phyloP scores from a whole-genome alignment of 2,329 filamentous ascomycete genomes.

The Dactylellina haptotyla region DNA sequence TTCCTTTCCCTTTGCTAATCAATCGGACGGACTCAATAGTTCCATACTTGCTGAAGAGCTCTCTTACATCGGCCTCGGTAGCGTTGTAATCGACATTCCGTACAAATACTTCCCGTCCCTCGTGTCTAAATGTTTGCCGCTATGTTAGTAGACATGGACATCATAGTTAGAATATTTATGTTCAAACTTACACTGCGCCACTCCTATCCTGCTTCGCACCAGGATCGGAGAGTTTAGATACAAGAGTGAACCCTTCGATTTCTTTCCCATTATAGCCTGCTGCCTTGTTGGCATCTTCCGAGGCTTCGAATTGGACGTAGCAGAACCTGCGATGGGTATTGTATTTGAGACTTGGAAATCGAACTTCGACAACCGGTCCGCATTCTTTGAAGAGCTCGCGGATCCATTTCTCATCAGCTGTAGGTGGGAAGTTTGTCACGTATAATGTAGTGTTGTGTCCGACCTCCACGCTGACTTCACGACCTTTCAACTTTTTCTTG shows the following conservation, averaged over 20 bases:
- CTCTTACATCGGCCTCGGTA: conserved; percentile 74
- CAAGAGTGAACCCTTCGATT: conserved; percentile 74
- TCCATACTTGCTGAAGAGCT: conserved; percentile 79
- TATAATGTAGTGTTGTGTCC: conserved; percentile 84
- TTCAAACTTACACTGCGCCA: conserved; percentile 71
- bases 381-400: conserved; percentile 75
- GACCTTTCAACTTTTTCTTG: conserved; percentile 79
- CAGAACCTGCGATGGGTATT: conserved; percentile 92
- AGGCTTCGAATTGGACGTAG: conserved; percentile 86
- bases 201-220: conserved; percentile 78
- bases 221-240: conserved; percentile 87
- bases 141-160: conserved; percentile 9
- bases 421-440: conserved; percentile 86
- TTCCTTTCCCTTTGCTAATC: conserved; percentile 72
- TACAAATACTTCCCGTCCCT: conserved; percentile 86
- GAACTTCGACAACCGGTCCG: conserved; percentile 83
- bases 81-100: conserved; percentile 73
- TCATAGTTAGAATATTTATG: background rate
- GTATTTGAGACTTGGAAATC: conserved; percentile 90
- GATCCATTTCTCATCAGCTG: conserved; percentile 76
- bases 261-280: conserved; percentile 76
- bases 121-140: conserved; percentile 62
- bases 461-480: conserved; percentile 76
- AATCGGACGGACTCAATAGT: conserved; percentile 77
- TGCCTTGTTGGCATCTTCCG: conserved; percentile 75